Evolutionary conservation across 805 yeast species (phyloP).

Genomic region (Candida mattraensis): DNA sequence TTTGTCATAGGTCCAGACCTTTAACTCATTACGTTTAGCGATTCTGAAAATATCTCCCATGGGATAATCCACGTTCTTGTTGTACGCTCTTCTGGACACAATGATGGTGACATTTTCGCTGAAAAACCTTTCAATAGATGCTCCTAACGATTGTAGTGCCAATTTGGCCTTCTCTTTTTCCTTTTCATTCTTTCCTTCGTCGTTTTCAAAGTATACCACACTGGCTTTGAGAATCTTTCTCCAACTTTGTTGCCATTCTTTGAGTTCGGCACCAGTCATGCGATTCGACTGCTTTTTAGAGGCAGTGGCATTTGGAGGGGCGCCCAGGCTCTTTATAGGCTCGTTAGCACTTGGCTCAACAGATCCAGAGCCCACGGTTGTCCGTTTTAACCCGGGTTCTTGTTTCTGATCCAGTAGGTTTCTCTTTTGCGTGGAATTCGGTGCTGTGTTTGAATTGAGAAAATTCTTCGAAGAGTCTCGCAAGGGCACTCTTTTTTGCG

Average conservation of each 20-base stretch:
- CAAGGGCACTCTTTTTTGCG: conserved; percentile 25
- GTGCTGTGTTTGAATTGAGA: conserved; percentile 24
- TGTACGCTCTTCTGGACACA: conserved; percentile 60
- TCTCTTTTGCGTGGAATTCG: conserved; percentile 18
- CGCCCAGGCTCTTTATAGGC: conserved; percentile 6
- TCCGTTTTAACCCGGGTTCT: conserved; percentile 14
- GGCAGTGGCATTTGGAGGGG: conserved; percentile 7
- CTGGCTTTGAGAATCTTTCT: conserved; percentile 54
- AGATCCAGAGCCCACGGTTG: conserved; percentile 6
- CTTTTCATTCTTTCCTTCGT: conserved; percentile 34
- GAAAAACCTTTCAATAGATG: conserved; percentile 58
- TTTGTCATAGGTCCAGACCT: conserved; percentile 88
- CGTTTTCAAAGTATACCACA: conserved; percentile 56
- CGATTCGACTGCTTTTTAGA: conserved; percentile 19
- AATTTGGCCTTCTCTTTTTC: conserved; percentile 37
- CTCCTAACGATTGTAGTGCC: conserved; percentile 47
- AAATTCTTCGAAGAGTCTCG: conserved; percentile 30
- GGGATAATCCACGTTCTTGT: conserved; percentile 42
- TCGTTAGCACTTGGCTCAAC: conserved; percentile 6
- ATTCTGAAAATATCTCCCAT: conserved; percentile 63
- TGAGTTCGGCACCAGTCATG: conserved; percentile 41
- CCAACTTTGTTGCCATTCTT: conserved; percentile 63
- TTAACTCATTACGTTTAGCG: conserved; percentile 60
- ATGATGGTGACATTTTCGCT: conserved; percentile 72
- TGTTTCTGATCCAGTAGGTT: conserved; percentile 23